These are phyloP conservation scores for Eimeria praecox DNA, from an alignment of 169 alveolate species.

Conservation along the genomic window DNA sequence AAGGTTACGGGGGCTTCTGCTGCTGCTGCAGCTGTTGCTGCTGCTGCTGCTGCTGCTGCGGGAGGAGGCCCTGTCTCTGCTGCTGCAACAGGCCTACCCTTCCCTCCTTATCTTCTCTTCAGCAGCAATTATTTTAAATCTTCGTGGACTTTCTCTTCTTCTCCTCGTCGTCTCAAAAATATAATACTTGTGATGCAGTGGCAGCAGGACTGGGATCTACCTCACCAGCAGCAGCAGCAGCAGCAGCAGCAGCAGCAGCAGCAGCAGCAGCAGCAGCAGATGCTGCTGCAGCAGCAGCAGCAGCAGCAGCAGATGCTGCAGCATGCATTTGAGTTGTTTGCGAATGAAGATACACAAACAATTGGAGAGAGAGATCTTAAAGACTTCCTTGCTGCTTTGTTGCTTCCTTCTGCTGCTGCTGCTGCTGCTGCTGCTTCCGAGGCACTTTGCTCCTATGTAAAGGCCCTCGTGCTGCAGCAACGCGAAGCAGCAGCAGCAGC, in stretches of 20 bases:
- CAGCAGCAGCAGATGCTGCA: constrained; percentile 68
- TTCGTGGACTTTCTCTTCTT: constrained; percentile 33
- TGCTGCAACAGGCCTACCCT: constrained; percentile 50
- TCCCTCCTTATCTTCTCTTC: constrained; percentile 64
- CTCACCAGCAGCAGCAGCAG: background rate
- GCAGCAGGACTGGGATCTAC: constrained; percentile 81
- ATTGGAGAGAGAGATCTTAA: constrained; percentile 44
- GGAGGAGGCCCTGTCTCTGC: constrained; percentile 4
- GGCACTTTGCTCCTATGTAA: constrained; percentile 19
- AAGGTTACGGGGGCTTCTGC: background rate
- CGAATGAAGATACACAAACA: constrained; percentile 87
- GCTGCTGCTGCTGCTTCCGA: background rate
- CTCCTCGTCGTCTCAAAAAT: constrained; percentile 69
- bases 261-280: constrained; percentile 80
- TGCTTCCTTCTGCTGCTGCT: constrained; percentile 57
- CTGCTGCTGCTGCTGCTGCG: constrained; percentile 30
- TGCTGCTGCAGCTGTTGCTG: constrained; percentile 52
- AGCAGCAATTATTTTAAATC: constrained; percentile 51
- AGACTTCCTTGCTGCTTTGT: constrained; percentile 66
- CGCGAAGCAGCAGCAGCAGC: background rate
- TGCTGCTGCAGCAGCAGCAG: too few species aligned
- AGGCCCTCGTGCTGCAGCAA: constrained; percentile 59
- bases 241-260: constrained; percentile 85
- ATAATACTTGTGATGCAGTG: constrained; percentile 79
- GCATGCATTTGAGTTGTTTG: constrained; percentile 91